These are phyloP conservation scores for Eleusine indica DNA, from an alignment of 176 grass and related monocot genomes.

Conservation along the genomic window DNA sequence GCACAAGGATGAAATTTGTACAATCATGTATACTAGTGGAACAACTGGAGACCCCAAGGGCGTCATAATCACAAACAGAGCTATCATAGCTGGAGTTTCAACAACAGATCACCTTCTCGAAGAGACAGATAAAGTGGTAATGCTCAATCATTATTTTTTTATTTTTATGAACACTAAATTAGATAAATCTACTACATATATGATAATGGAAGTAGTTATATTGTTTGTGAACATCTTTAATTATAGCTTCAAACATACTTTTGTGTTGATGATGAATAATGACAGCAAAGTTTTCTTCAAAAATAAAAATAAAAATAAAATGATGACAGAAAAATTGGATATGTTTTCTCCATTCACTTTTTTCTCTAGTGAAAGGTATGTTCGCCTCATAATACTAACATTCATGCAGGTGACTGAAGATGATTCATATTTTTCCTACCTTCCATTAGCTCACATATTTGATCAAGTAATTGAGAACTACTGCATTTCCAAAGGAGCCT, in stretches of 20 bases:
- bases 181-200: background rate
- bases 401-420: constrained; percentile 68
- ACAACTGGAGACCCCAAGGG: constrained; percentile 97
- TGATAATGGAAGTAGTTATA: background rate
- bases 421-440: constrained; percentile 96
- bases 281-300: background rate
- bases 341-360: constrained; percentile 1
- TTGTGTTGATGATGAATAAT: background rate
- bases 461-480: constrained; percentile 96
- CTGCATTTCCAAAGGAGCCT: constrained; percentile 95
- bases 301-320: background rate
- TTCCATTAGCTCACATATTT: constrained; percentile 97
- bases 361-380: background rate
- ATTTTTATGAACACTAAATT: background rate
- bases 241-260: background rate
- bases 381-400: background rate
- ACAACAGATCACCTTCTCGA: constrained; percentile 74
- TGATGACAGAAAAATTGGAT: background rate
- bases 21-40: constrained; percentile 97
- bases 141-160: constrained; percentile 13
- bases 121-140: constrained; percentile 95
- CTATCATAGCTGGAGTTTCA: constrained; percentile 68
- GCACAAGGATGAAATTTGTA: constrained; percentile 75
- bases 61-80: constrained; percentile 82
- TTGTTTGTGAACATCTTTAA: background rate